A percentile compares a stretch with the other conserved stretches of the same genome.
Evolutionary conservation across 2,329 filamentous ascomycete species (phyloP).

Genomic region (Camillea tinctor): DNA sequence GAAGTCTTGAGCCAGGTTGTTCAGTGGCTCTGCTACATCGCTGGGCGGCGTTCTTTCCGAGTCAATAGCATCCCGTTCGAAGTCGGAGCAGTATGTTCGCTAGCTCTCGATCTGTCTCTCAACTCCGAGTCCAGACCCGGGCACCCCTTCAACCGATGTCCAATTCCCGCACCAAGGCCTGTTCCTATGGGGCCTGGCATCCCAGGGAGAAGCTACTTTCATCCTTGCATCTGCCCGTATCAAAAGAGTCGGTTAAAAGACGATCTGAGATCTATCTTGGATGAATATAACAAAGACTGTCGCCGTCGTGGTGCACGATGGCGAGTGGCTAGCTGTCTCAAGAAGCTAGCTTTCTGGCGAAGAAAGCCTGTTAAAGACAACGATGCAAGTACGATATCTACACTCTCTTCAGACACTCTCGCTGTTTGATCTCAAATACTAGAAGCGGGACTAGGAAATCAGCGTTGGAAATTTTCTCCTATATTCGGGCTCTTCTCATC

Average conservation of each 20-base stretch:
- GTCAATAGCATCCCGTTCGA: constrained; percentile 13
- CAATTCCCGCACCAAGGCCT: neutral
- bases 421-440: neutral
- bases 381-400: neutral
- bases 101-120: constrained; percentile 14
- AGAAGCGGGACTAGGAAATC: neutral
- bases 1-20: constrained; percentile 10
- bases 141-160: neutral
- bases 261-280: constrained; percentile 5
- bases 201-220: constrained; percentile 9
- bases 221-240: constrained; percentile 16
- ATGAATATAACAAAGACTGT: neutral
- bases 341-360: constrained; percentile 24
- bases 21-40: constrained; percentile 23
- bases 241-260: neutral
- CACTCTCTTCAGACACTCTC: neutral
- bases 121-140: constrained; percentile 5
- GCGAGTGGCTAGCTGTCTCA: constrained; percentile 12
- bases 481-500: no score
- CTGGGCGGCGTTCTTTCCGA: constrained; percentile 15
- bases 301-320: constrained; percentile 1
- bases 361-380: neutral
- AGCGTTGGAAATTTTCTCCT: no score
- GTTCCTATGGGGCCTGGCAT: neutral
- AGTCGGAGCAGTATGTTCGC: constrained; percentile 11